These are phyloP conservation scores for Colletotrichum melonis DNA, from an alignment of 2,329 filamentous ascomycete species.

Conservation along the genomic window DNA sequence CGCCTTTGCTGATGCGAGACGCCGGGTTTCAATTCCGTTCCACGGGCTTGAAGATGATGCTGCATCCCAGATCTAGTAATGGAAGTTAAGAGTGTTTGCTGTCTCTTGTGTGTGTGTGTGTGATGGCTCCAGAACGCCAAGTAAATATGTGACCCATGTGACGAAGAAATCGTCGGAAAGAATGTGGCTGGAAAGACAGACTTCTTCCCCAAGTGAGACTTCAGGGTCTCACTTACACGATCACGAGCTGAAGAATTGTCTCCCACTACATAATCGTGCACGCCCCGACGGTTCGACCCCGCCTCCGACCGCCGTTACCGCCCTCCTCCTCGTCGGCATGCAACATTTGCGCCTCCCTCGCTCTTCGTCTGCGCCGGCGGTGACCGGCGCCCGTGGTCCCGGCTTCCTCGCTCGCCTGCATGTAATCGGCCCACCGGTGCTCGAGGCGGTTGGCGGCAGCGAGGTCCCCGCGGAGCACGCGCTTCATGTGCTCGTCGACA, in stretches of 20 bases:
- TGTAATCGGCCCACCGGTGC: conserved; percentile 92
- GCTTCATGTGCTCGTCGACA: conserved; percentile 91
- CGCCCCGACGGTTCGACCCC: conserved; percentile 71
- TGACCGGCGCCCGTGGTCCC: conserved; percentile 74
- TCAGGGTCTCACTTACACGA: background rate
- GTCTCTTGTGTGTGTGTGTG: background rate
- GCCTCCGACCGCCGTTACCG: conserved; percentile 65
- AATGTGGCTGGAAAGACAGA: background rate
- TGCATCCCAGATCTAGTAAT: conserved; percentile 25
- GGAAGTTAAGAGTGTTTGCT: background rate
- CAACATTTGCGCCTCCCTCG: conserved; percentile 82
- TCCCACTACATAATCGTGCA: conserved; percentile 72
- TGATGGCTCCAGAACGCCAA: background rate
- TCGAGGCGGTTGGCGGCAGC: conserved; percentile 82
- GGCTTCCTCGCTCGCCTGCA: conserved; percentile 91
- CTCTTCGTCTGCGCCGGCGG: conserved; percentile 78
- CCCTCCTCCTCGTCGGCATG: conserved; percentile 86
- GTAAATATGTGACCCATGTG: background rate
- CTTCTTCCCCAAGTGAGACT: background rate
- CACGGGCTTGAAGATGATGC: background rate
- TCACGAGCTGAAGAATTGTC: background rate
- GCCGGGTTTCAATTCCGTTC: conserved; percentile 1
- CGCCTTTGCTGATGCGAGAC: conserved; percentile 27
- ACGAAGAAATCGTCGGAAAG: background rate
- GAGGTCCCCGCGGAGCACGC: conserved; percentile 82